Conservation (phyloP, 2,329 filamentous ascomycete genomes). For the Seiridium unicorne region DNA sequence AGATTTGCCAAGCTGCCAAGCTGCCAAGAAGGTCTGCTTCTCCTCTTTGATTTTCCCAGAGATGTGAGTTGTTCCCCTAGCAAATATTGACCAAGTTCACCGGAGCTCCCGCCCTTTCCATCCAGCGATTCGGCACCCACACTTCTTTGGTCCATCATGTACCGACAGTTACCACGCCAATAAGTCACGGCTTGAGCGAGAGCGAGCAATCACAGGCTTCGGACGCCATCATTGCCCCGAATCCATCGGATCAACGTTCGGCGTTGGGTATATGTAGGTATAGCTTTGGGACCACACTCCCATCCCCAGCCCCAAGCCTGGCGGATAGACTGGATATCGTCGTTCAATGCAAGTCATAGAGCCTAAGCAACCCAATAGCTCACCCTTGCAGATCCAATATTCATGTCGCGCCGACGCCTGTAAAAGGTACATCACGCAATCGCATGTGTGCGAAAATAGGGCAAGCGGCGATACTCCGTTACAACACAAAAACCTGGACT, state of each 20-base stretch:
- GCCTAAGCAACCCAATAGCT: background rate
- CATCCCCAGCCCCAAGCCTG: no score
- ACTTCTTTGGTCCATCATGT: no score
- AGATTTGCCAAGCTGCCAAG: background rate
- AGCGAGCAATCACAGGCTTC: no score
- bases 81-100: background rate
- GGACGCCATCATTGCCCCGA: no score
- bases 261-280: no score
- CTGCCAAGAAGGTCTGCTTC: background rate
- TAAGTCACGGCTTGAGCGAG: no score
- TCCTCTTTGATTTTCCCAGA: background rate
- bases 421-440: background rate
- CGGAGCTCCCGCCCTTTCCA: background rate
- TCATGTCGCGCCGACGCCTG: background rate
- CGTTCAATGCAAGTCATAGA: background rate
- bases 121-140: no score
- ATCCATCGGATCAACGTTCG: no score
- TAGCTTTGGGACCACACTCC: no score
- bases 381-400: background rate
- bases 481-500: background rate
- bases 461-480: background rate
- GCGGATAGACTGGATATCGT: background rate
- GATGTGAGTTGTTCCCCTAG: background rate
- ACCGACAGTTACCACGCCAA: no score
- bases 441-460: background rate